Percentiles rank a stretch among this genome's conserved stretches.
Evolutionary conservation across 2,329 filamentous ascomycete species (phyloP).

Genomic region (Botrytis squamosa): DNA sequence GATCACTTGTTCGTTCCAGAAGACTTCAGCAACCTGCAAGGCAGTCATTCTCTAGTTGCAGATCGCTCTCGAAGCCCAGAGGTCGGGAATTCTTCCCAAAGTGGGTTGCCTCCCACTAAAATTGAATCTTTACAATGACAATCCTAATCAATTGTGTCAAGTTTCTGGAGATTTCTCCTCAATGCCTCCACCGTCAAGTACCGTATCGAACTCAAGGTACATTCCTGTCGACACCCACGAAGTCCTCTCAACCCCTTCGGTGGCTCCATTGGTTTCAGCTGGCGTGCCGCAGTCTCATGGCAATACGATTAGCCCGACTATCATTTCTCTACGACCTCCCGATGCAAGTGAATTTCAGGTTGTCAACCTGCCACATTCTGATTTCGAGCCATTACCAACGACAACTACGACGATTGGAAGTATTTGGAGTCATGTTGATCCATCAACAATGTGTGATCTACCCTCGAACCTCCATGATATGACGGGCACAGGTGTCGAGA

Average conservation of each 20-base stretch:
- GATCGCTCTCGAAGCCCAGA: neutral
- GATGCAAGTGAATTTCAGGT: neutral
- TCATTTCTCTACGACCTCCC: neutral
- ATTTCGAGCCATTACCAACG: neutral
- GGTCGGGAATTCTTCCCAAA: neutral
- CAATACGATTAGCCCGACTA: neutral
- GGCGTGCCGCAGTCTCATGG: neutral
- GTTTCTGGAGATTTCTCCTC: neutral
- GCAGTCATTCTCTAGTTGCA: neutral
- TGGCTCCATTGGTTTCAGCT: neutral
- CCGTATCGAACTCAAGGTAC: neutral
- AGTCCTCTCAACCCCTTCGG: no score
- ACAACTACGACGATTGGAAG: neutral
- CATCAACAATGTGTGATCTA: neutral
- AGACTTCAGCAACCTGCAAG: slow-evolving; percentile 11
- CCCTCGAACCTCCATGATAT: neutral
- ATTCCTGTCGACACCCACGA: neutral
- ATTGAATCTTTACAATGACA: no score
- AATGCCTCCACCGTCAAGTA: neutral
- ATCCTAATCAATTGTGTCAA: slow-evolving; percentile 1
- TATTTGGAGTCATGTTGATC: neutral
- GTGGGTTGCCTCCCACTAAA: neutral
- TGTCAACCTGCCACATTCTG: neutral
- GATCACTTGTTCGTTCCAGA: slow-evolving; percentile 19
- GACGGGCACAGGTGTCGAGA: neutral